phyloP scores from a whole-genome alignment of 2,329 filamentous ascomycete species.

The Neonectria faginata region DNA sequence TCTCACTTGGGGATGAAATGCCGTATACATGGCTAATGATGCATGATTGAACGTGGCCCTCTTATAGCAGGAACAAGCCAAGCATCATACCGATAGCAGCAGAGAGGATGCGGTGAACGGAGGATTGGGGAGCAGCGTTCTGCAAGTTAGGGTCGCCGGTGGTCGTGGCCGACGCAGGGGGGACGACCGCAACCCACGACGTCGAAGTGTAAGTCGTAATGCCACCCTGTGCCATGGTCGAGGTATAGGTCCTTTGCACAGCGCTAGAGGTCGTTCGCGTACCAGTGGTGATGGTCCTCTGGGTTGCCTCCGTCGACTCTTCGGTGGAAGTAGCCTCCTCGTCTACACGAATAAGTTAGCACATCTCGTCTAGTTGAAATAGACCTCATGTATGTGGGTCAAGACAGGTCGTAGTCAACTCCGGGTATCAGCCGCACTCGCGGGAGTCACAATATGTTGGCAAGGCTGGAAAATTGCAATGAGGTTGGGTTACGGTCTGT shows the following conservation, averaged over 20 bases:
- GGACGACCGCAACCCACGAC: constrained; percentile 60
- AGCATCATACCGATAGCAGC: constrained; percentile 46
- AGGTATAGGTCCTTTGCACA: constrained; percentile 58
- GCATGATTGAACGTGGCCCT: constrained; percentile 1
- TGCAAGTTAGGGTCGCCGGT: constrained; percentile 52
- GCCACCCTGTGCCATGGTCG: constrained; percentile 58
- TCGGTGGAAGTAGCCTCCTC: constrained; percentile 37
- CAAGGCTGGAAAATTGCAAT: constrained; percentile 30
- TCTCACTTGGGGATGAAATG: not conserved
- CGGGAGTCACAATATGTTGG: constrained; percentile 21
- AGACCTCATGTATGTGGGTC: not conserved
- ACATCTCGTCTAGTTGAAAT: not conserved
- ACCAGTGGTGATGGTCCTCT: constrained; percentile 51
- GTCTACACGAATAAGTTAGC: constrained; percentile 25
- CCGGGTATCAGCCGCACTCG: constrained; percentile 40
- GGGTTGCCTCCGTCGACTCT: constrained; percentile 36
- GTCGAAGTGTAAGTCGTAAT: constrained; percentile 62
- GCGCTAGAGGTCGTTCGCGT: constrained; percentile 51
- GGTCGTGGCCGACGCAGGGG: constrained; percentile 48
- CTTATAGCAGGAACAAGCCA: constrained; percentile 46
- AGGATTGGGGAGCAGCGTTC: constrained; percentile 48
- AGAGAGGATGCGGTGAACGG: constrained; percentile 40
- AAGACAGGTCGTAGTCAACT: constrained; percentile 25
- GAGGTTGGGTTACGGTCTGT: constrained; percentile 33
- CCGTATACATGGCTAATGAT: not conserved